These are phyloP conservation scores for Trifolium fragiferum DNA, from an alignment of 306 rosid genomes.

Conservation along the genomic window DNA sequence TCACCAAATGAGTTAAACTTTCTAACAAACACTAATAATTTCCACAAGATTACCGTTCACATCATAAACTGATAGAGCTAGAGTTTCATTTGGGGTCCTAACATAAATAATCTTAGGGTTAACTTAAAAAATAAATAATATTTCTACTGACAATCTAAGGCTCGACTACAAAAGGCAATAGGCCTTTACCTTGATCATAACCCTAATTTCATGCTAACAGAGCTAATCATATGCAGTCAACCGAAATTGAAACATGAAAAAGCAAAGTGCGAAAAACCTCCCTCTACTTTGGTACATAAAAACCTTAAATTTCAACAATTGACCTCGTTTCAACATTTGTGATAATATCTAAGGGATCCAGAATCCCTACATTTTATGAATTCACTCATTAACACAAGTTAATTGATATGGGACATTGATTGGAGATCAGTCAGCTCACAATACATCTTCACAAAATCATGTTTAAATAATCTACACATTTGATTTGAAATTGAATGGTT, in stretches of 20 bases:
- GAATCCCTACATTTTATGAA: no score
- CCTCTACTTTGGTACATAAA: neutral
- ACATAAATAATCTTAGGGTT: neutral
- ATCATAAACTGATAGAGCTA: neutral
- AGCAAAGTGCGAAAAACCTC: neutral
- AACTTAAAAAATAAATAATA: neutral
- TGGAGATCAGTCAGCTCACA: no score
- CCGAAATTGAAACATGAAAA: neutral
- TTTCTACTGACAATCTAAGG: neutral
- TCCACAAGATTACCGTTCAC: neutral
- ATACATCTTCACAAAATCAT: no score
- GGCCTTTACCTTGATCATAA: neutral
- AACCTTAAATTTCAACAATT: neutral
- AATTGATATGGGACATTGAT: no score
- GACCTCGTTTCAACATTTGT: neutral
- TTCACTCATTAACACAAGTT: no score
- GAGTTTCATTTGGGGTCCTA: no score
- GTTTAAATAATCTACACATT: no score
- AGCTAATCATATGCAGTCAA: neutral
- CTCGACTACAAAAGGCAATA: neutral
- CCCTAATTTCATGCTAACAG: neutral
- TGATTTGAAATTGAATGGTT: no score
- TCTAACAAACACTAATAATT: neutral
- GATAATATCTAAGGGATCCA: neutral
- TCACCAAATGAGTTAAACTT: neutral